Evolutionary conservation across 2,329 filamentous ascomycete genomes (phyloP).

Genomic region (Cephalotrichum gorgonifer): DNA sequence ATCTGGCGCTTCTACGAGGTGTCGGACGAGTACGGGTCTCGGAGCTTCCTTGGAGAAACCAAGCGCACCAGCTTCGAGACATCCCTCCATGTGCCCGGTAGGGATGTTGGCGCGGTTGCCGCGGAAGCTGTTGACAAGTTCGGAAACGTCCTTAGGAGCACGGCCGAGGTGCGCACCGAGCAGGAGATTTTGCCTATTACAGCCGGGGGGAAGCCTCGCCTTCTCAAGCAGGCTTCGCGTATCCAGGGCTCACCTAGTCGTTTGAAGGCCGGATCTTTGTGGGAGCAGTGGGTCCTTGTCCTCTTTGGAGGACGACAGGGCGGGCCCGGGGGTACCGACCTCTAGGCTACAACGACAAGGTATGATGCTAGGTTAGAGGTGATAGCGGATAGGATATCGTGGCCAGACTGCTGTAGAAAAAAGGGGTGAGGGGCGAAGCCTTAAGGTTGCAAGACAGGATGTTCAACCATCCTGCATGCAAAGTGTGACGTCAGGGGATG

Average conservation of each 20-base stretch:
- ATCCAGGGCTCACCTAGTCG: background rate
- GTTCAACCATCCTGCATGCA: no score
- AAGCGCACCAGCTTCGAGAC: conserved; percentile 34
- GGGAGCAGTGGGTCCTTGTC: background rate
- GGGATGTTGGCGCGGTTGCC: background rate
- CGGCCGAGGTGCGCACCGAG: background rate
- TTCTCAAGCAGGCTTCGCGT: background rate
- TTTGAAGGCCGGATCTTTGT: background rate
- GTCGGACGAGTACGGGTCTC: conserved; percentile 21
- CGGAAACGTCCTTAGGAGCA: background rate
- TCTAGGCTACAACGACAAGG: no score
- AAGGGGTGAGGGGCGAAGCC: no score
- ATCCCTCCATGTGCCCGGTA: conserved; percentile 10
- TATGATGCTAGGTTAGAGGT: no score
- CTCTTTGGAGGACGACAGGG: background rate
- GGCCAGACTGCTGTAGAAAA: no score
- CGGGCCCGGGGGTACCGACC: background rate
- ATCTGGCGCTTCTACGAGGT: conserved; percentile 38
- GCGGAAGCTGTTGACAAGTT: background rate
- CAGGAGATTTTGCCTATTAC: background rate
- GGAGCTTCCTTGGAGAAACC: conserved; percentile 23
- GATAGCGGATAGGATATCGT: no score
- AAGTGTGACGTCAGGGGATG: no score
- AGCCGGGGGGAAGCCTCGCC: background rate
- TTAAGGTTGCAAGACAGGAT: no score